Evolutionary conservation across 139 green algal genomes (phyloP), one percentile per base, ranked within the genome.

Genomic region (Tetraselmis chui): DNA sequence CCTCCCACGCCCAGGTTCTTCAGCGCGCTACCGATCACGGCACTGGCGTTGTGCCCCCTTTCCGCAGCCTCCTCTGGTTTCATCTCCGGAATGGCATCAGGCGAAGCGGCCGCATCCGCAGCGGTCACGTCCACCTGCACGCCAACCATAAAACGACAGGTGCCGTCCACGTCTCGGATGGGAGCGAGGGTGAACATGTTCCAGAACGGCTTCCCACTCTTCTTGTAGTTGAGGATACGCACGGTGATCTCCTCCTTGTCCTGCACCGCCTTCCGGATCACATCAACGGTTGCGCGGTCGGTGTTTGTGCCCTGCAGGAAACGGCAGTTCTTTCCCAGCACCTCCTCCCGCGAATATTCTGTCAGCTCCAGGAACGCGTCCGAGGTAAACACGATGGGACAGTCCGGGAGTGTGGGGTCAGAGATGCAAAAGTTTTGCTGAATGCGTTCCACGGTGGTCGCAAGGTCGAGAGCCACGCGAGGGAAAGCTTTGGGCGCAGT

Each of bases 351-450:
- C 24, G 92, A 87, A 91, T 96, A 99, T 78, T 93, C 94, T 1
- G 94, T 97, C 28, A 99, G 90, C 81, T 97, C 91, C 83, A 98
- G 90, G 86, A 98, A 98, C 0, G 91, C 90, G 80, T 98, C 94
- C 22, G 91, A 96, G 0, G 93, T 93, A 85, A 97, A 98, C 26
- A 99, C 96, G 79, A 99, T 99, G 81, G 97, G 97, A 85, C 93
- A 97, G 88, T 99, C 97, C 26, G 96, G 96, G 83, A 99, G 88
- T 58, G 88, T 95, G 80, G 97, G 96, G 88, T 99, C 96, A 30
- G 87, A 92, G 83, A 99, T 99, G 58, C 95, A 89, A 85, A 99
- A 99, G 84, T 97, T 98, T 85, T 98, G 95, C 90, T 99, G 94
- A 79, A 99, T 97, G 80, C 96, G 94, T 89, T 99, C 96, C 81